Percentiles rank a stretch among this genome's conserved stretches.
Conservation (phyloP, 306 rosid species). For the Gleditsia sinensis region DNA sequence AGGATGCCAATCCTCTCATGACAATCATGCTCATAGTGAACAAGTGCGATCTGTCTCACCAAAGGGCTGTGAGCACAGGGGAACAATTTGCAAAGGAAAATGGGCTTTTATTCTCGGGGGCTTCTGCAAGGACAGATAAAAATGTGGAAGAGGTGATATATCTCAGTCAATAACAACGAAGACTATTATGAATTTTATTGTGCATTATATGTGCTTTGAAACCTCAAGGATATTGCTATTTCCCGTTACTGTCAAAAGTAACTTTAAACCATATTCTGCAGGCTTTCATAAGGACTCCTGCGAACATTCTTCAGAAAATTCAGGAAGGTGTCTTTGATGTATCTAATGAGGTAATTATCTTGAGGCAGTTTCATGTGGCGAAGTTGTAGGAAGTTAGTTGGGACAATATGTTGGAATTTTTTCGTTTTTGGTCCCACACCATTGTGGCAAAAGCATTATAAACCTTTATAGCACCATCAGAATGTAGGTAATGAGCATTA, state of each 20-base stretch:
- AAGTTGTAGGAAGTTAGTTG: background rate
- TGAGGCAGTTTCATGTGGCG: background rate
- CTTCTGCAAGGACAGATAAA: constrained; percentile 77
- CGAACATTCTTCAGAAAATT: constrained; percentile 68
- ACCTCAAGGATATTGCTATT: background rate
- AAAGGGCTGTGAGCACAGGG: constrained; percentile 77
- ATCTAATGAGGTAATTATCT: constrained; percentile 61
- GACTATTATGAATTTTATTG: background rate
- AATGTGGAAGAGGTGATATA: constrained; percentile 67
- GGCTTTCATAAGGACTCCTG: constrained; percentile 74
- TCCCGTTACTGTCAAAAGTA: background rate
- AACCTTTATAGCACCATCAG: background rate
- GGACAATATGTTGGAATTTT: background rate
- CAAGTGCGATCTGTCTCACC: constrained; percentile 69
- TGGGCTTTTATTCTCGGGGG: constrained; percentile 71
- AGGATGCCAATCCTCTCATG: constrained; percentile 80
- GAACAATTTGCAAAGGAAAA: constrained; percentile 78
- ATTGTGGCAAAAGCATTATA: background rate
- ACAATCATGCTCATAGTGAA: constrained; percentile 71
- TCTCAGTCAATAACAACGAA: background rate
- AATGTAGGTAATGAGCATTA: background rate
- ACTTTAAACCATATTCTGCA: constrained; percentile 24
- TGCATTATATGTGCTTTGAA: background rate
- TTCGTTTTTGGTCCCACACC: background rate
- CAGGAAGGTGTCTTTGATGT: constrained; percentile 75